A percentile compares a stretch with the other conserved stretches of the same genome.
Conservation (phyloP, 139 green algal species). For the Chlamydomonas schloesseri region DNA sequence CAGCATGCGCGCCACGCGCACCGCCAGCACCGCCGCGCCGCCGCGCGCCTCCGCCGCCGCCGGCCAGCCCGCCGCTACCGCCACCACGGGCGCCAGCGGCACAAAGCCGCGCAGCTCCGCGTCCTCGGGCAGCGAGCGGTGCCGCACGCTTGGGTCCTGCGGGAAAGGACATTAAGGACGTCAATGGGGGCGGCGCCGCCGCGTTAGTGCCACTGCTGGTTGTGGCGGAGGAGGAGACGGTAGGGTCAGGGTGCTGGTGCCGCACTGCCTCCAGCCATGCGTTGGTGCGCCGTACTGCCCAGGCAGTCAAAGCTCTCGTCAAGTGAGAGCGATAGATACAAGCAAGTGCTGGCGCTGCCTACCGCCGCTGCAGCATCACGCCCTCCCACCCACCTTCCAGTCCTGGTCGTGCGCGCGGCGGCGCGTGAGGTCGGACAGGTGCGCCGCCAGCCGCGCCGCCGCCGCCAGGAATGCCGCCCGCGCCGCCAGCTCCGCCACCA, state of each 20-base stretch:
- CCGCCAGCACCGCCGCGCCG: slow-evolving; percentile 17
- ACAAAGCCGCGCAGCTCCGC: slow-evolving; percentile 26
- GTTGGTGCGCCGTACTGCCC: no score
- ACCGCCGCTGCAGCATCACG: no score
- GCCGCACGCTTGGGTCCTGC: slow-evolving; percentile 36
- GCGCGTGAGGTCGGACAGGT: slow-evolving; percentile 29
- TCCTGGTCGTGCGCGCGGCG: slow-evolving; percentile 28
- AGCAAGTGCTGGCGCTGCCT: no score
- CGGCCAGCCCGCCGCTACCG: slow-evolving; percentile 23
- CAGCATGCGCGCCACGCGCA: slow-evolving; percentile 41
- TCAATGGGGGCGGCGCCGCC: no score
- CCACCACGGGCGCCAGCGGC: slow-evolving; percentile 24
- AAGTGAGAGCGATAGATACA: no score
- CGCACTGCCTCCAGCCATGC: no score
- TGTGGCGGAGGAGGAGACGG: no score
- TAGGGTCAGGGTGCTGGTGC: no score
- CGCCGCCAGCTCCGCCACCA: slow-evolving; percentile 33
- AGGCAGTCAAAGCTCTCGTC: no score
- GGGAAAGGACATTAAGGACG: neutral
- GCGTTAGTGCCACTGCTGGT: no score
- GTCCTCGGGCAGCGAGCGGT: slow-evolving; percentile 42
- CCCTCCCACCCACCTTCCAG: slow-evolving; percentile 9
- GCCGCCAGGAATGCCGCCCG: slow-evolving; percentile 19
- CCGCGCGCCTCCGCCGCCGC: neutral
- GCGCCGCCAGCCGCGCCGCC: slow-evolving; percentile 5